A percentile compares a stretch with the other conserved stretches of the same genome.
These are phyloP conservation scores for Colletotrichum sp. DNA, from an alignment of 2,329 filamentous ascomycete genomes.

Conservation along the genomic window DNA sequence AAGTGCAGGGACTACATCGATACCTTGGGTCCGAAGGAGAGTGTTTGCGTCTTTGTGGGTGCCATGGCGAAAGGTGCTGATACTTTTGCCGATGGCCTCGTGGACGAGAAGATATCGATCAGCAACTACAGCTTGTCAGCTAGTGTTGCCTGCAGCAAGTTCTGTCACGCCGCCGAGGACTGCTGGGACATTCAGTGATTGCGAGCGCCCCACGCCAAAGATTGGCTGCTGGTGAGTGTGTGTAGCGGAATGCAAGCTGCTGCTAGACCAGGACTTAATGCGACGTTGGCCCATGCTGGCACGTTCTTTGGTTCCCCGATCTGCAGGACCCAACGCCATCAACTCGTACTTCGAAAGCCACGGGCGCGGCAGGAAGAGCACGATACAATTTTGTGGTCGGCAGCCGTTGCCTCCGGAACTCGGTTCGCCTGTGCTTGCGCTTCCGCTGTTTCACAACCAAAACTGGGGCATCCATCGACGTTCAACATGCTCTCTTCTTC, in stretches of 20 bases:
- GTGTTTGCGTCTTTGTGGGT: slow-evolving; percentile 96
- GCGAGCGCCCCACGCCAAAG: neutral
- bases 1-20: slow-evolving; percentile 89
- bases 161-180: slow-evolving; percentile 97
- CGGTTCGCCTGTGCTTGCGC: slow-evolving; percentile 72
- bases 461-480: slow-evolving; percentile 80
- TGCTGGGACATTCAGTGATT: slow-evolving; percentile 88
- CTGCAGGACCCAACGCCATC: neutral
- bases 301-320: slow-evolving; percentile 18
- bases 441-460: slow-evolving; percentile 86
- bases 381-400: slow-evolving; percentile 1
- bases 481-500: slow-evolving; percentile 68
- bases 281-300: slow-evolving; percentile 14
- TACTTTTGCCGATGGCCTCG: slow-evolving; percentile 91
- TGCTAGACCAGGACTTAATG: neutral
- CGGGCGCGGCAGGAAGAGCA: neutral
- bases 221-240: neutral
- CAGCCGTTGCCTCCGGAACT: slow-evolving; percentile 43
- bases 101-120: slow-evolving; percentile 97
- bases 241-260: neutral
- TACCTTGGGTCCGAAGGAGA: slow-evolving; percentile 79
- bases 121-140: slow-evolving; percentile 98
- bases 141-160: slow-evolving; percentile 98
- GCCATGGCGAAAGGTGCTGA: slow-evolving; percentile 98
- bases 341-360: neutral